phyloP scores from a whole-genome alignment of 1,284 basidiomycete genomes.

The Rhodotorula mucilaginosa region DNA sequence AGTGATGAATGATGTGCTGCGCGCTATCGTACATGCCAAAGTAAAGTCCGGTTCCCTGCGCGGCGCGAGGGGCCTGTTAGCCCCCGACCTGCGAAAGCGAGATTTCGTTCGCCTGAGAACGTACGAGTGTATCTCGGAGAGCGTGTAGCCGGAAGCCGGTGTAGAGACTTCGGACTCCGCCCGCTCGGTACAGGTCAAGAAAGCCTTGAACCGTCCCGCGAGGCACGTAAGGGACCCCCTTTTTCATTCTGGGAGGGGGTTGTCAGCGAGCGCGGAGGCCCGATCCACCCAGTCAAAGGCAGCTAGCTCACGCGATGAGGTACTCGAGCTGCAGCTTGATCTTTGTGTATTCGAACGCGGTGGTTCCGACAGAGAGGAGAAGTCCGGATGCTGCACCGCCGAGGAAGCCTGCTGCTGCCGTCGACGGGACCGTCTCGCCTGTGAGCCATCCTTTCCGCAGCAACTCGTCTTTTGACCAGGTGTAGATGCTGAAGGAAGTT shows the following conservation, averaged over 20 bases:
- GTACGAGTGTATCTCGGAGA: slow-evolving; percentile 29
- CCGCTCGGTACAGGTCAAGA: slow-evolving; percentile 47
- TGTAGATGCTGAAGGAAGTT: slow-evolving; percentile 53
- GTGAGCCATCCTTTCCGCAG: neutral
- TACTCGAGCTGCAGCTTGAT: slow-evolving; percentile 69
- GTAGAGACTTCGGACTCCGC: slow-evolving; percentile 71
- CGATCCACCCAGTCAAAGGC: too few species aligned
- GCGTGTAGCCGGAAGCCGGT: slow-evolving; percentile 74
- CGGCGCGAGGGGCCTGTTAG: neutral
- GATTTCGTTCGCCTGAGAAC: neutral
- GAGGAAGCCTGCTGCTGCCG: slow-evolving; percentile 21
- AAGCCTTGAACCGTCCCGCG: slow-evolving; percentile 42
- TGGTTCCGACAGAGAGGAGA: slow-evolving; percentile 32
- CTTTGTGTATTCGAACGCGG: slow-evolving; percentile 40
- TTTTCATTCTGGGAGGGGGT: slow-evolving; percentile 29
- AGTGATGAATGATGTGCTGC: slow-evolving; percentile 62
- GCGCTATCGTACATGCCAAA: slow-evolving; percentile 84
- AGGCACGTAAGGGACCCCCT: slow-evolving; percentile 42
- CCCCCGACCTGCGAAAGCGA: slow-evolving; percentile 48
- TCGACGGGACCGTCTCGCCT: neutral
- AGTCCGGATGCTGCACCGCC: slow-evolving; percentile 38
- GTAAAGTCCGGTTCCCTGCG: slow-evolving; percentile 72
- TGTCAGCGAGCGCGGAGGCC: neutral
- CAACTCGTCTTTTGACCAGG: slow-evolving; percentile 50
- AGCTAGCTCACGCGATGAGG: slow-evolving; percentile 63